A percentile compares a stretch with the other conserved stretches of the same genome.
Evolutionary conservation across 176 grass and related monocot genomes (phyloP).

Genomic region (Avena atlantica): DNA sequence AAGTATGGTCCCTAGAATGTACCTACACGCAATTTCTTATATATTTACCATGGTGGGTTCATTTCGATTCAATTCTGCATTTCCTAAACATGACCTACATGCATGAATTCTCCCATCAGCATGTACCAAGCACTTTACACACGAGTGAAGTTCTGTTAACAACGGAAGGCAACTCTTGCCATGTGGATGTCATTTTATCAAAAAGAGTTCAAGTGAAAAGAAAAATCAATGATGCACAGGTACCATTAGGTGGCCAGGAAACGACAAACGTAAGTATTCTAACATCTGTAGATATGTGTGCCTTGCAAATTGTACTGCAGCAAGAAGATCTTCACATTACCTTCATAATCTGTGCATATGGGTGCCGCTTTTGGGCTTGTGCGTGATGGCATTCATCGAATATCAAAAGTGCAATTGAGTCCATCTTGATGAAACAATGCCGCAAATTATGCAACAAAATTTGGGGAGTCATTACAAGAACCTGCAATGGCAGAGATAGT

Average conservation of each 20-base stretch:
- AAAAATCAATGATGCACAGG: conserved; percentile 12
- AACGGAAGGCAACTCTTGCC: not conserved
- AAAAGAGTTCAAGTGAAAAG: not conserved
- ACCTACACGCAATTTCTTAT: not conserved
- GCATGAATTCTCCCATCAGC: conserved; percentile 22
- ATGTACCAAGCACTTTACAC: conserved; percentile 12
- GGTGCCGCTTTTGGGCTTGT: conserved; percentile 72
- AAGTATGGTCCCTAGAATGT: not conserved
- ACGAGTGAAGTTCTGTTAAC: not conserved
- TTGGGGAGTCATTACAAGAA: conserved; percentile 94
- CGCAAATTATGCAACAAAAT: conserved; percentile 81
- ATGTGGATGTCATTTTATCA: conserved; percentile 8
- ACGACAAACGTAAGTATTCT: conserved; percentile 16
- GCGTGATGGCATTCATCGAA: conserved; percentile 98
- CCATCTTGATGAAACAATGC: conserved; percentile 94
- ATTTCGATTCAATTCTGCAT: conserved; percentile 30
- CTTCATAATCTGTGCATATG: conserved; percentile 98
- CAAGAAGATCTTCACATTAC: conserved; percentile 44
- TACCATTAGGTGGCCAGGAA: conserved; percentile 16
- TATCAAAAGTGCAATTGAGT: conserved; percentile 77
- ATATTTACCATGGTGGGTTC: not conserved
- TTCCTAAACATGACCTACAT: conserved; percentile 2
- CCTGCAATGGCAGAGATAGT: conserved; percentile 49
- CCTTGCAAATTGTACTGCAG: conserved; percentile 16
- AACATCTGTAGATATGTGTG: conserved; percentile 26